Percentiles rank a stretch among this genome's conserved stretches.
Evolutionary conservation across 2,329 filamentous ascomycete species (phyloP).

Genomic region (Hypoxylon sp.): DNA sequence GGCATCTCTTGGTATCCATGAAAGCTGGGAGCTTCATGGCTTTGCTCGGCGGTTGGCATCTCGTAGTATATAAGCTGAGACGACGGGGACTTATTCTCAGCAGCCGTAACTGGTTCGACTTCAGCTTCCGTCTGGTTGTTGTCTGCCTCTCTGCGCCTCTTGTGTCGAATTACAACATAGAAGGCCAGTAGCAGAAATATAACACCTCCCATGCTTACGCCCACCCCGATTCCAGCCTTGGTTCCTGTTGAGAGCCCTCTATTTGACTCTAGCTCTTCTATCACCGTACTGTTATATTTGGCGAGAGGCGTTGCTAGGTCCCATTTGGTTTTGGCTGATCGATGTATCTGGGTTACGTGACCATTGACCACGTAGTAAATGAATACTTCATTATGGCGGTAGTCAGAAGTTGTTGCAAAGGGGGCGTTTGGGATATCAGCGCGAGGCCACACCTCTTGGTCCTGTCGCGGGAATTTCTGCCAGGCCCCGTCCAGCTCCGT

Average conservation of each 20-base stretch:
- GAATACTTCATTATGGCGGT: background rate
- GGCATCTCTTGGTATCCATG: constrained; percentile 3
- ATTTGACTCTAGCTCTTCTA: background rate
- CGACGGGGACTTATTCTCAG: background rate
- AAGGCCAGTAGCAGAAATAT: background rate
- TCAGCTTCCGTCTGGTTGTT: background rate
- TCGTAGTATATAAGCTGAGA: background rate
- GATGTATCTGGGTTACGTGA: background rate
- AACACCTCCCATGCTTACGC: background rate
- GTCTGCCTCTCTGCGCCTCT: background rate
- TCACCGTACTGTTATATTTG: background rate
- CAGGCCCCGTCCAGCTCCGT: background rate
- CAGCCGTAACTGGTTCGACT: background rate
- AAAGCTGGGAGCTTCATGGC: background rate
- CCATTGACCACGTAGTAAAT: constrained; percentile 2
- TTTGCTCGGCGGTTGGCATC: background rate
- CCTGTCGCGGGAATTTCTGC: background rate
- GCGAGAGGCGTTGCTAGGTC: background rate
- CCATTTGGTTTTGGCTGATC: background rate
- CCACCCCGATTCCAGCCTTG: constrained; percentile 6
- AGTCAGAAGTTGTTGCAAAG: background rate
- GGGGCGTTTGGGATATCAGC: constrained; percentile 1
- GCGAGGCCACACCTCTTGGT: background rate
- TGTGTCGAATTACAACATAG: background rate
- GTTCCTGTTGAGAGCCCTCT: background rate